Base-by-base conservation (phyloP, 2,329 filamentous ascomycete species). In the Xylariaceae sp. region DNA sequence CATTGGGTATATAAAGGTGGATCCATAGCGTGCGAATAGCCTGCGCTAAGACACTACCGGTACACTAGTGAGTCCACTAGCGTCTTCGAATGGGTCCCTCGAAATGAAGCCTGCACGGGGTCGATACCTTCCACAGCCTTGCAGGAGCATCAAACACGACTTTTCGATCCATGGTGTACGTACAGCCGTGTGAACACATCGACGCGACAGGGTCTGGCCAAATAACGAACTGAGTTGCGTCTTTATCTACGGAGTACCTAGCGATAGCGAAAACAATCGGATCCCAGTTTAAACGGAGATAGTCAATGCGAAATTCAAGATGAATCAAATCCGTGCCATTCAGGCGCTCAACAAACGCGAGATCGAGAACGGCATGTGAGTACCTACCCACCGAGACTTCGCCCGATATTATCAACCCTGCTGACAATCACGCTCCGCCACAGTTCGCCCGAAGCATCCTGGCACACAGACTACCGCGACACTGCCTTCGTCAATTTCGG, bases 401-500 rank as follows among this genome's bases (percentile, higher is more conserved):
- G n/a, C 13, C 55, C 18, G n/a, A 59, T 10, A 42, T 30, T 30
- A 30, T 30, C 23, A 42, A 42, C 37, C 37, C 37, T 37, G 53
- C 73, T 72, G 65, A 74, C 63, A 45, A 53, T 49, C 45, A 47
- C 47, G 45, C n/a, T 47, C 11, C 5, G 45, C 9, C 39, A 47
- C 68, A 92, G 91, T 67, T 82, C 88, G 2, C 88, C 92, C 48
- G 87, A 92, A 75, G 93, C 88, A 64, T 97, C 93, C 59, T 97
- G 93, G 93, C 93, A 97, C 73, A 88, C 88, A 73, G 95, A 99
- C 78, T 99, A 97, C 77, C 90, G 91, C 76, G 94, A 96, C 77
- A 97, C 94, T 1, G 95, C 94, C 61, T 99, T 93, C 74, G 80
- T 99, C 72, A 96, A 97, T 80, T 92, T 99, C 67, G 95, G 95